phyloP scores from a whole-genome alignment of 164 flowering plant genomes.

The Sedum album region DNA sequence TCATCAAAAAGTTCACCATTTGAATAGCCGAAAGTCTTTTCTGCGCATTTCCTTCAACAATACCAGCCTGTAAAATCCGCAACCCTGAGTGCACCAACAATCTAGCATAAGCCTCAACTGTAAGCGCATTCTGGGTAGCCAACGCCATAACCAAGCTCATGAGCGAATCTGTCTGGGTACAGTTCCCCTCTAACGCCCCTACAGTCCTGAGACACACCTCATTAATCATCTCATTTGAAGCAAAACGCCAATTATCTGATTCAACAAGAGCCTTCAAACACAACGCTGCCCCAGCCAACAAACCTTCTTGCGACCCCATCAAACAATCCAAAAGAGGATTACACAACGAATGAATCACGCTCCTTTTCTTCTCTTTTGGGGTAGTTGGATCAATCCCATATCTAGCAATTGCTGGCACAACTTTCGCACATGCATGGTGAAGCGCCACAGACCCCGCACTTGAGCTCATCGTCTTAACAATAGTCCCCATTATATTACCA shows the following conservation, averaged over 20 bases:
- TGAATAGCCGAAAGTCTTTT: slow-evolving; percentile 73
- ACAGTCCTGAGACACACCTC: slow-evolving; percentile 75
- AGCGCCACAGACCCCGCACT: slow-evolving; percentile 87
- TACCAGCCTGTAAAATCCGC: slow-evolving; percentile 48
- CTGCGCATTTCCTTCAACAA: slow-evolving; percentile 60
- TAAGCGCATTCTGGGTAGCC: slow-evolving; percentile 58
- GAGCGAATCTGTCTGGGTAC: slow-evolving; percentile 67
- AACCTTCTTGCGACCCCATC: slow-evolving; percentile 56
- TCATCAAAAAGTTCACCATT: slow-evolving; percentile 83
- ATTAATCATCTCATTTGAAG: slow-evolving; percentile 76
- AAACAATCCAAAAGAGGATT: slow-evolving; percentile 78
- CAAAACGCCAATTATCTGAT: slow-evolving; percentile 86
- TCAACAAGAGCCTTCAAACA: slow-evolving; percentile 88
- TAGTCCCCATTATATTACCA: slow-evolving; percentile 66
- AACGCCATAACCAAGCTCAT: slow-evolving; percentile 79
- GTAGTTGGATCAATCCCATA: slow-evolving; percentile 73
- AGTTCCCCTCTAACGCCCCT: slow-evolving; percentile 67
- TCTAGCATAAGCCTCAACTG: slow-evolving; percentile 82
- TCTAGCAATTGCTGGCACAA: slow-evolving; percentile 82
- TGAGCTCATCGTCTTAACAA: slow-evolving; percentile 59
- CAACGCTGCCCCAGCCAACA: slow-evolving; percentile 84
- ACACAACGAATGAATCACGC: slow-evolving; percentile 63
- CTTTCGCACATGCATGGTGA: slow-evolving; percentile 90
- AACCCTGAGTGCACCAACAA: slow-evolving; percentile 60
- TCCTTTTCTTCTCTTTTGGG: slow-evolving; percentile 57